Base-by-base conservation (phyloP, 352 stramenopile genomes). In the Phytophthora syringae region DNA sequence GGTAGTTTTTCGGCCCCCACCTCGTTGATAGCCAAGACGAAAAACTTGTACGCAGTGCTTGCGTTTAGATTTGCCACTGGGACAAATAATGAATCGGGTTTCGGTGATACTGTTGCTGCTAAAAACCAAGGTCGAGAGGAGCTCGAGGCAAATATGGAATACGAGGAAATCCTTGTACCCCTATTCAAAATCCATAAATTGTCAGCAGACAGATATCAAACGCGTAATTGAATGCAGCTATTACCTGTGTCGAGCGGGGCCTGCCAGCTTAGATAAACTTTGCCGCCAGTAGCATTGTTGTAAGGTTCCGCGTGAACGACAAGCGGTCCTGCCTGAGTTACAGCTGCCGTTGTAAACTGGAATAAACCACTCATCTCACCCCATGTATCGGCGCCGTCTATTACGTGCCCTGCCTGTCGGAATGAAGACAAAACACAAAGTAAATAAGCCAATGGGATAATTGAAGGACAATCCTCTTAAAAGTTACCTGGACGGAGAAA, bases 211-310 rank as follows among this genome's bases (percentile, higher is more conserved):
- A 9, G 15, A 37, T 3, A 16, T 44, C 5, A 2, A 16, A 12
- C 7, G 15, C 15, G 49, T 50, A 20, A 0, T 61, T 48, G 28
- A 2, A 67, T 30, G 1, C 49, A 45, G 27, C 0, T 1, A 18
- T 34, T 63, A 75, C 82, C 83, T 22, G 72, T 86, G 36, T 93
- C 84, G 0, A 73, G 21, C 20, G 84, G 82, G 0, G 63, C 20
- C 24, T 77, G 53, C 82, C 82, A 93, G 15, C 66, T 62, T 7
- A 88, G 43, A 48, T 67, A 72, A n/a, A 93, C 64, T 25, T 78
- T 76, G 4, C 84, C 84, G n/a, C 82, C 84, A 0, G 84, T 89
- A 0, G 76, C 37, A 0, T 47, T 22, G 42, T 51, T 44, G 27
- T 60, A 74, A 1, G 64, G 25, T 1, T 66, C 52, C 12, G 45